Percentiles rank a stretch among this genome's conserved stretches.
phyloP scores from a whole-genome alignment of 495 filamentous ascomycete genomes.

The Penicillium canescens region DNA sequence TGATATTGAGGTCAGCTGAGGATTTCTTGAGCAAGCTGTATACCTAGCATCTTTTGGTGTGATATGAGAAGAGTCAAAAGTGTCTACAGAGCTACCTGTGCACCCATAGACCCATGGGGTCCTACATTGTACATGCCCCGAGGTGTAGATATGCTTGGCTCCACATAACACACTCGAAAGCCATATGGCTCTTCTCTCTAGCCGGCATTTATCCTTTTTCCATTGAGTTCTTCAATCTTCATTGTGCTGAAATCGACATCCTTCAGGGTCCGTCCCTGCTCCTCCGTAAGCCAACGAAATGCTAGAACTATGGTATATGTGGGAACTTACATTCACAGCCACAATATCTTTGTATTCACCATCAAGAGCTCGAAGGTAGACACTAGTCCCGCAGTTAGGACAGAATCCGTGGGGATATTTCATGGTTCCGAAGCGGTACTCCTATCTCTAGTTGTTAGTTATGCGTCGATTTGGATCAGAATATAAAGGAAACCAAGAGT shows the following conservation, averaged over 20 bases:
- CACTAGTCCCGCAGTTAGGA: slow-evolving; percentile 9
- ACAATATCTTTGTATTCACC: slow-evolving; percentile 2
- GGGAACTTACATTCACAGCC: slow-evolving; percentile 5
- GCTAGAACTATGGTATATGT: no score
- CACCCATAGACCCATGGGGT: no score
- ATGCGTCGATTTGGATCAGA: not conserved
- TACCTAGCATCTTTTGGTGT: no score
- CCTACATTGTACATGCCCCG: no score
- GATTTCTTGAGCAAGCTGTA: no score
- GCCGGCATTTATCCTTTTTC: not conserved
- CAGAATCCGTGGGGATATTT: slow-evolving; percentile 7
- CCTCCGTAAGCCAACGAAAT: not conserved
- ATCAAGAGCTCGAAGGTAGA: not conserved
- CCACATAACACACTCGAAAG: no score
- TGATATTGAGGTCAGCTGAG: no score
- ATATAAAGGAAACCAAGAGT: no score
- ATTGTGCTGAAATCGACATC: not conserved
- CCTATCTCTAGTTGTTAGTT: not conserved
- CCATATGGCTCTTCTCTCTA: not conserved
- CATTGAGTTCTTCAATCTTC: not conserved
- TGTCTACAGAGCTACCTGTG: no score
- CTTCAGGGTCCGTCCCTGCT: not conserved
- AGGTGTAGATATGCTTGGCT: no score
- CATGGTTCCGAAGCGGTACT: slow-evolving; percentile 11
- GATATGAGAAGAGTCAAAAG: no score